Evolutionary conservation across 106 monocot species (phyloP).

Genomic region (Phalaenopsis aphrodite): DNA sequence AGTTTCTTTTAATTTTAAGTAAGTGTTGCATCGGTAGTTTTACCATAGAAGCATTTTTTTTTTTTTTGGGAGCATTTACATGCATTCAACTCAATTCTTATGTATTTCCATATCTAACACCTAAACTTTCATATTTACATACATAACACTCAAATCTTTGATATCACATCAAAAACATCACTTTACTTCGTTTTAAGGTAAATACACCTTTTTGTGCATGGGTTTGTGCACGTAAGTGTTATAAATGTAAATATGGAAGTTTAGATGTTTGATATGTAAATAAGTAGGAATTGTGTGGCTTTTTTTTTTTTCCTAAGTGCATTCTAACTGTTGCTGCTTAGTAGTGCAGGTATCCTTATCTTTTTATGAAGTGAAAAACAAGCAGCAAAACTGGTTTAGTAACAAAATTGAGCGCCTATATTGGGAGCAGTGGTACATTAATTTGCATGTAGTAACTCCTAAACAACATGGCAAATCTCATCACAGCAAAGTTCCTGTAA

Average conservation of each 20-base stretch:
- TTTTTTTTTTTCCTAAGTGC: constrained; percentile 4
- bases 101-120: too few relatives aligned
- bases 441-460: constrained; percentile 58
- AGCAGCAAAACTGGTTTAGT: constrained; percentile 77
- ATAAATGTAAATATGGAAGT: too few relatives aligned
- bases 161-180: too few relatives aligned
- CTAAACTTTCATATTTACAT: too few relatives aligned
- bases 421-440: constrained; percentile 95
- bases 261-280: too few relatives aligned
- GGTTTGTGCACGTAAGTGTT: too few relatives aligned
- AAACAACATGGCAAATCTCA: constrained; percentile 52
- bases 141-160: too few relatives aligned
- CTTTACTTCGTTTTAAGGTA: too few relatives aligned
- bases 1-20: background rate
- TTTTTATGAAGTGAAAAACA: constrained; percentile 88
- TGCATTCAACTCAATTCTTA: too few relatives aligned
- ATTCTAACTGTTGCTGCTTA: background rate
- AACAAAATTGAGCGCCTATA: constrained; percentile 80
- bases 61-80: too few relatives aligned
- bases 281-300: too few relatives aligned
- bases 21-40: background rate
- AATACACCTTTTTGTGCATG: too few relatives aligned
- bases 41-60: constrained; percentile 1
- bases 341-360: constrained; percentile 69
- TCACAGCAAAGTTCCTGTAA: constrained; percentile 26